Conservation (phyloP, 768 basidiomycete species). For the Lyophyllum semitale region DNA sequence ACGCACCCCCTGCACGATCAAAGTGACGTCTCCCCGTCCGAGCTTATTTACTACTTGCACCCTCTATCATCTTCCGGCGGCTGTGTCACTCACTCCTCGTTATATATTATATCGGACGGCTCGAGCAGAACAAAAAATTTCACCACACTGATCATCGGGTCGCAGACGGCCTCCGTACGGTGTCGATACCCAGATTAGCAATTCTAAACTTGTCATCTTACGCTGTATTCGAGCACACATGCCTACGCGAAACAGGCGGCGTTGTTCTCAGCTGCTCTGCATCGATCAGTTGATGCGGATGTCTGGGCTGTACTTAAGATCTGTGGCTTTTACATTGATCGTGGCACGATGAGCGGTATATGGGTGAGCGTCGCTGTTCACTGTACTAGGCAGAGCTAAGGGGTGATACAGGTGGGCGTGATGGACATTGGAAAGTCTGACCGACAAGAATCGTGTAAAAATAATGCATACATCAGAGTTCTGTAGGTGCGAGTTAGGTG, state of each 20-base stretch:
- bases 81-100: neutral
- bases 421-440: no score
- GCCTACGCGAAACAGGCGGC: neutral
- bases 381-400: no score
- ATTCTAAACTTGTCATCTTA: neutral
- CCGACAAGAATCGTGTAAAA: no score
- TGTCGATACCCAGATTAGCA: no score
- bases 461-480: neutral
- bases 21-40: constrained; percentile 14
- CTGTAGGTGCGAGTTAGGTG: neutral
- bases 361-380: neutral
- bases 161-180: neutral
- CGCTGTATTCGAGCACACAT: neutral
- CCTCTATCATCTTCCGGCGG: neutral
- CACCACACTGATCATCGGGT: neutral
- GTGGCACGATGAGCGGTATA: neutral
- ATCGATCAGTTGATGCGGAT: constrained; percentile 4
- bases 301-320: neutral
- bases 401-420: neutral
- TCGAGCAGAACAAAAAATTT: neutral
- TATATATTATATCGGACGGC: neutral
- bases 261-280: neutral
- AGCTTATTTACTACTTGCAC: constrained; percentile 8
- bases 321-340: neutral
- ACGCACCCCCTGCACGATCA: constrained; percentile 20